A percentile compares a stretch with the other conserved stretches of the same genome.
Evolutionary conservation across 2,329 filamentous ascomycete genomes (phyloP).

Genomic region (Neonectria neomacrospora): DNA sequence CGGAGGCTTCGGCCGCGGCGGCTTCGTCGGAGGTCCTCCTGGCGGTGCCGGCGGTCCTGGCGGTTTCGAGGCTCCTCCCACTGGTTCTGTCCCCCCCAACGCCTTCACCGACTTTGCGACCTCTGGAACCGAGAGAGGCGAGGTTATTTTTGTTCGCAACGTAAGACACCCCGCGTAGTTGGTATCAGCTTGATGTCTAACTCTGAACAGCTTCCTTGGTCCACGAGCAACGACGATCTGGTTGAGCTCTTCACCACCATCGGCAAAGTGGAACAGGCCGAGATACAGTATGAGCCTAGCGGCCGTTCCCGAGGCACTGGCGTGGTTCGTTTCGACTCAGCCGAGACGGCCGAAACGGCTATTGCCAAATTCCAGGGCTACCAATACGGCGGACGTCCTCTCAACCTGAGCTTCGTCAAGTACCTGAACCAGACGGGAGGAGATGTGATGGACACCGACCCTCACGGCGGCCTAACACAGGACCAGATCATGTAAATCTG

Average conservation of each 20-base stretch:
- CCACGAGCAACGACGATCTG: slow-evolving; percentile 97
- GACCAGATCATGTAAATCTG: slow-evolving; percentile 90
- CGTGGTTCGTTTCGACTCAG: slow-evolving; percentile 91
- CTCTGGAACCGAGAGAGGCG: slow-evolving; percentile 82
- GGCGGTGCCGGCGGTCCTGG: slow-evolving; percentile 49
- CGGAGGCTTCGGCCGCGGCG: slow-evolving; percentile 67
- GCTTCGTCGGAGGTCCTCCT: slow-evolving; percentile 63
- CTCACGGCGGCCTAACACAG: slow-evolving; percentile 83
- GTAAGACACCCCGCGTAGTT: slow-evolving; percentile 65
- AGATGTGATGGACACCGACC: slow-evolving; percentile 86
- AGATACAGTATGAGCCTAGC: slow-evolving; percentile 98
- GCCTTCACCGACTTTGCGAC: slow-evolving; percentile 94
- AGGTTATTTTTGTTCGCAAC: slow-evolving; percentile 95
- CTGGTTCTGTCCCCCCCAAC: slow-evolving; percentile 73
- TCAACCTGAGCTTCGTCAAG: slow-evolving; percentile 93
- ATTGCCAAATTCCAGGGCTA: slow-evolving; percentile 98
- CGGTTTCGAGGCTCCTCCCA: slow-evolving; percentile 60
- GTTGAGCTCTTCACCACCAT: slow-evolving; percentile 98
- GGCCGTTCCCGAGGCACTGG: slow-evolving; percentile 94
- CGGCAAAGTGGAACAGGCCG: slow-evolving; percentile 97
- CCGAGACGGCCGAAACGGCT: slow-evolving; percentile 88
- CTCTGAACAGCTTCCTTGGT: slow-evolving; percentile 85
- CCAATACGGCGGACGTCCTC: slow-evolving; percentile 93
- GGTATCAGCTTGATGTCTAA: slow-evolving; percentile 26
- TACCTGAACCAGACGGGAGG: slow-evolving; percentile 78